A percentile compares a stretch with the other conserved stretches of the same genome.
These are phyloP conservation scores for Penicillium sp. DNA, from an alignment of 2,329 filamentous ascomycete species.

Conservation along the genomic window DNA sequence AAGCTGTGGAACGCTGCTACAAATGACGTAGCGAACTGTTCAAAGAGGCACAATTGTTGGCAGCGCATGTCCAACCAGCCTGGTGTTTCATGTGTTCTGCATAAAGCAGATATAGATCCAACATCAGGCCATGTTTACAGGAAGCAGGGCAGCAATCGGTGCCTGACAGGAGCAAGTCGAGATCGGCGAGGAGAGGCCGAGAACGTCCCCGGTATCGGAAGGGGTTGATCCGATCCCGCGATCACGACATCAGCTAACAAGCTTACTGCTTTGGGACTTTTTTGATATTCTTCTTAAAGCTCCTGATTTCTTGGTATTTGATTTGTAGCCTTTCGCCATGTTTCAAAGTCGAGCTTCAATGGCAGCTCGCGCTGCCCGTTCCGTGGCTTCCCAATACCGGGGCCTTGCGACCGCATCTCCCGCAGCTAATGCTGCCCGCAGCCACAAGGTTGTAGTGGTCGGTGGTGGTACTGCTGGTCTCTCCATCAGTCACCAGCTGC, in stretches of 20 bases:
- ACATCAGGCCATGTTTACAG: no score
- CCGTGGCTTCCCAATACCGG: conserved; percentile 14
- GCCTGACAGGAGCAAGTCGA: background rate
- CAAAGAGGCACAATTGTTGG: no score
- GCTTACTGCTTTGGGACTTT: background rate
- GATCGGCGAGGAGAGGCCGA: conserved; percentile 1
- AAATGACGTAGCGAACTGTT: no score
- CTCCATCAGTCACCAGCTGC: conserved; percentile 67
- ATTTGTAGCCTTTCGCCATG: conserved; percentile 21
- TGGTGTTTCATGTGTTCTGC: no score
- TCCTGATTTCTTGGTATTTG: background rate
- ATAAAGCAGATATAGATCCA: no score
- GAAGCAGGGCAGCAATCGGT: no score
- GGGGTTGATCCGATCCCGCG: conserved; percentile 7
- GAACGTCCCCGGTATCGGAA: conserved; percentile 7
- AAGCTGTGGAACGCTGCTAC: no score
- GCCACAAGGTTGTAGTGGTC: conserved; percentile 67
- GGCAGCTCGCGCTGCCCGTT: conserved; percentile 26
- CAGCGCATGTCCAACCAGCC: no score
- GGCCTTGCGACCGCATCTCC: conserved; percentile 37
- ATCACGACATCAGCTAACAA: conserved; percentile 8
- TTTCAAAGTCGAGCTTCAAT: conserved; percentile 26
- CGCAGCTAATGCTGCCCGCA: conserved; percentile 38
- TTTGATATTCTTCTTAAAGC: background rate
- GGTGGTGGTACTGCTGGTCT: conserved; percentile 69